Evolutionary conservation across 1,284 basidiomycete genomes (phyloP).

Genomic region (Ceratobasidium sp.): DNA sequence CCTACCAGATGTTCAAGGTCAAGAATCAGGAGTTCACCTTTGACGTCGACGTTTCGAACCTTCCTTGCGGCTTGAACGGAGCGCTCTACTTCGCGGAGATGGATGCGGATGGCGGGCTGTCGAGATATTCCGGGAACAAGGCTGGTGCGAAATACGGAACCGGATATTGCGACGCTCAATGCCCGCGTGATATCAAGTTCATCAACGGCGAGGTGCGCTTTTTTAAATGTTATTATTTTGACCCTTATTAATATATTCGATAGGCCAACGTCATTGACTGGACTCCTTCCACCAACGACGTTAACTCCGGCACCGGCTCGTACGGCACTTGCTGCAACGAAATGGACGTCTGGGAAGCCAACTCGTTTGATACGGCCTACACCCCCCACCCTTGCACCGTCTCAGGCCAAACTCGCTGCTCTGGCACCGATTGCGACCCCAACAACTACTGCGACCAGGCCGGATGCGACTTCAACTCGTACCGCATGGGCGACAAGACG

Average conservation of each 20-base stretch:
- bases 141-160: constrained; percentile 71
- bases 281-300: constrained; percentile 58
- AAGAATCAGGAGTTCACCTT: constrained; percentile 71
- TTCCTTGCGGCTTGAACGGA: constrained; percentile 70
- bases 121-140: constrained; percentile 66
- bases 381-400: constrained; percentile 56
- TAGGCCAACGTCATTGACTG: constrained; percentile 65
- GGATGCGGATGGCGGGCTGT: constrained; percentile 68
- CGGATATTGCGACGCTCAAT: constrained; percentile 72
- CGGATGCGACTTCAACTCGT: constrained; percentile 71
- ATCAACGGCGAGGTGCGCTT: constrained; percentile 61
- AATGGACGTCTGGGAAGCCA: constrained; percentile 57
- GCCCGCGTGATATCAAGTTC: constrained; percentile 66
- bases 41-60: constrained; percentile 69
- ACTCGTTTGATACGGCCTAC: constrained; percentile 53
- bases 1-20: constrained; percentile 68
- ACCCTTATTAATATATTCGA: not conserved
- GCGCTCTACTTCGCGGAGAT: constrained; percentile 67
- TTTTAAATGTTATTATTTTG: not conserved
- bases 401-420: constrained; percentile 45
- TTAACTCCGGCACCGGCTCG: constrained; percentile 63
- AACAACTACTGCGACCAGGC: constrained; percentile 58
- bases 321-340: constrained; percentile 65
- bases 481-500: constrained; percentile 64
- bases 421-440: constrained; percentile 52